Percentiles rank a stretch among this genome's conserved stretches.
These are phyloP conservation scores for Delphinella strobiligena DNA, from an alignment of 2,329 filamentous ascomycete species.

Conservation along the genomic window DNA sequence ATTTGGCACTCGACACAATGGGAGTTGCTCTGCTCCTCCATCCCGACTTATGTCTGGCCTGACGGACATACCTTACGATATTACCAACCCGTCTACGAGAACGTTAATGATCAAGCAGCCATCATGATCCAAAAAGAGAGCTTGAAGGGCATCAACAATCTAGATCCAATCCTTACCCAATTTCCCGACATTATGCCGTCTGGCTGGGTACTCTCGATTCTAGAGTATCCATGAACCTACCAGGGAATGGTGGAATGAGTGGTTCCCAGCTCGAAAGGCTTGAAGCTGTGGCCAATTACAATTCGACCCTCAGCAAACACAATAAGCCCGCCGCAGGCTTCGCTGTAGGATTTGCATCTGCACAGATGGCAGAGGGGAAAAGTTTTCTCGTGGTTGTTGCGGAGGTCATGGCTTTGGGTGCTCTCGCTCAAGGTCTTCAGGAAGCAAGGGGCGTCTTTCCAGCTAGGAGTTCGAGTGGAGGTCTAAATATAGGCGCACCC, in stretches of 20 bases:
- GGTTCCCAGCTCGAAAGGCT: conserved; percentile 32
- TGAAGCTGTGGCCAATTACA: conserved; percentile 26
- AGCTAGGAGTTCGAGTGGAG: no score
- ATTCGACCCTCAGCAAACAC: conserved; percentile 32
- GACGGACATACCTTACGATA: conserved; percentile 25
- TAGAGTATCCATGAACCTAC: conserved; percentile 33
- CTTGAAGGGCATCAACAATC: conserved; percentile 31
- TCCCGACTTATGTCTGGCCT: conserved; percentile 30
- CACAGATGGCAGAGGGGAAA: background rate
- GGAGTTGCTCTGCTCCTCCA: conserved; percentile 35
- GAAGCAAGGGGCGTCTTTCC: background rate
- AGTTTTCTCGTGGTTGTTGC: background rate
- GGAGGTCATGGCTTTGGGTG: background rate
- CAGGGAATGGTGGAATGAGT: conserved; percentile 17
- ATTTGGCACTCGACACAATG: conserved; percentile 28
- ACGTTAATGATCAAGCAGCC: conserved; percentile 36
- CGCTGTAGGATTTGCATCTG: conserved; percentile 13
- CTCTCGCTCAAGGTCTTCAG: background rate
- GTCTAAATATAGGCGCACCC: no score
- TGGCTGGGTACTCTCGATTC: conserved; percentile 36
- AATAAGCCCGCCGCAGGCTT: conserved; percentile 31
- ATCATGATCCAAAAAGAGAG: conserved; percentile 39
- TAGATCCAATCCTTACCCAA: conserved; percentile 38
- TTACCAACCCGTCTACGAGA: conserved; percentile 25
- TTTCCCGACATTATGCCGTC: conserved; percentile 34